phyloP scores from a whole-genome alignment of 257 asterid genomes.

The Scutellaria barbata region DNA sequence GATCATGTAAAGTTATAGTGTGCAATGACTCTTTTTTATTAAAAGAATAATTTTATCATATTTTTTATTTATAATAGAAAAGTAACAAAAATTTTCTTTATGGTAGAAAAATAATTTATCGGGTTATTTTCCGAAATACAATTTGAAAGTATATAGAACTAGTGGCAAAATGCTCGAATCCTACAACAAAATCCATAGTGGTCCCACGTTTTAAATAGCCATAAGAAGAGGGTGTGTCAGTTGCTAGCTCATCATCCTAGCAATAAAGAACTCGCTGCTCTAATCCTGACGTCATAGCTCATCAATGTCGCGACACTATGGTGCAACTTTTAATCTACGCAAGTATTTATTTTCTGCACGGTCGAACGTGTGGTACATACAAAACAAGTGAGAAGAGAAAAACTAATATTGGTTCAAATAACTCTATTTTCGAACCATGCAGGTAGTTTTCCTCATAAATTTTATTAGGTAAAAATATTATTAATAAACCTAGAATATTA shows the following conservation, averaged over 20 bases:
- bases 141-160: too few relatives aligned
- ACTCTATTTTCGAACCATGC: slow-evolving; percentile 21
- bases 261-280: neutral
- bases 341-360: neutral
- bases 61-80: too few relatives aligned
- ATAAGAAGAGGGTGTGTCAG: neutral
- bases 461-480: slow-evolving; percentile 41
- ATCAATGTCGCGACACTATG: slow-evolving; percentile 17
- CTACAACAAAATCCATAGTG: slow-evolving; percentile 20
- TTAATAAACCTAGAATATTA: neutral
- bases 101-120: too few relatives aligned
- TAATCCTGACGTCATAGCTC: slow-evolving; percentile 26
- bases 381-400: neutral
- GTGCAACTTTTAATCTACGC: neutral
- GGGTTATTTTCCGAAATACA: too few relatives aligned
- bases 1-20: too few relatives aligned
- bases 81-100: too few relatives aligned
- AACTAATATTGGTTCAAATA: neutral
- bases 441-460: slow-evolving; percentile 45
- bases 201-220: slow-evolving; percentile 32
- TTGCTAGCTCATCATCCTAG: neutral
- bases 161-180: slow-evolving; percentile 14
- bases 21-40: too few relatives aligned
- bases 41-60: too few relatives aligned
- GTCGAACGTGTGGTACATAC: neutral